Evolutionary conservation across 208 protist species (phyloP), one percentile per base, ranked within the genome.

Genomic region (Strigomonas oncopelti): DNA sequence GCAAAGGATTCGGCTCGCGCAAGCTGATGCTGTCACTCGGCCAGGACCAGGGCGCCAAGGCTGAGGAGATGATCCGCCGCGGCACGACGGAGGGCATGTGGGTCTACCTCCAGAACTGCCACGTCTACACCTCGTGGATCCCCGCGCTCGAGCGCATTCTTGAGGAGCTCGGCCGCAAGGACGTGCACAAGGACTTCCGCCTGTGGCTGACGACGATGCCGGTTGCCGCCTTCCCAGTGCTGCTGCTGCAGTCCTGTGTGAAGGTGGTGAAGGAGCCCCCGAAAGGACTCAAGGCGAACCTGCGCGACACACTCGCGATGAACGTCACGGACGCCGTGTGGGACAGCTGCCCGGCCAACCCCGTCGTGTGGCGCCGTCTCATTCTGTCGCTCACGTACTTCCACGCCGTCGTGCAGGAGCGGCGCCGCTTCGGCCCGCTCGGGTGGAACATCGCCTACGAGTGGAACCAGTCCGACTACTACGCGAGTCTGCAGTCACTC

Each of bases 201-300:
- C 84, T 99, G 56, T 98, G 96, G 95, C 88, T 99, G 56, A 98
- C 96, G 36, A 97, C 96, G 46, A 97, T 97, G 93, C 97, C 97
- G 34, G 87, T 89, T 3, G 29, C 73, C 0, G 72, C 63, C 58
- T 99, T 99, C 81, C 97, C 97, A 2, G 89, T 97, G 51, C 72
- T 95, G 64, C 86, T 99, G 28, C 87, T 98, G 52, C 95, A 98
- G 77, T 92, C 87, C 48, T 92, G 95, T 70, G 86, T 98, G 68
- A 99, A 98, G 82, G 80, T 99, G 58, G 96, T 98, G 27, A 98
- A 98, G 78, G 97, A 99, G 77, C 95, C 97, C 11, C 97, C 97
- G 28, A 96, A 95, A 69, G 97, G 96, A 36, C 65, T 99, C 28
- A 97, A 96, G 75, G 91, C 92, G 20, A 98, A 98, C 78, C 84